Evolutionary conservation across 768 basidiomycete genomes (phyloP).

Genomic region (Psilocybe tampanensis): DNA sequence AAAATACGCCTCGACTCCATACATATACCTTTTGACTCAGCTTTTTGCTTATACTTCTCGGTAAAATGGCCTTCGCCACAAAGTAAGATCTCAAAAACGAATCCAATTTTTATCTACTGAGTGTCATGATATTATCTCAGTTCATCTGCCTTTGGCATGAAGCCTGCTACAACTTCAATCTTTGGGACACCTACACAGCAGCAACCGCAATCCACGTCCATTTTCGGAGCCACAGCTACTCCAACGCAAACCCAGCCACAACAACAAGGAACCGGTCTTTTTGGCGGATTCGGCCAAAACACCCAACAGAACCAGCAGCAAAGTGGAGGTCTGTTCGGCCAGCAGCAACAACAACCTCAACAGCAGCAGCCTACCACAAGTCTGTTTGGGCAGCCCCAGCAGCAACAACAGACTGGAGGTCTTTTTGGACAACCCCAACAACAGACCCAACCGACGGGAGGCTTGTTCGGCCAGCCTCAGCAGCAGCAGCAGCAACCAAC

Average conservation of each 20-base stretch:
- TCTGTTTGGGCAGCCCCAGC: background rate
- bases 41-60: no score
- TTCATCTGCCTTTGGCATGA: conserved; percentile 42
- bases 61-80: conserved; percentile 23
- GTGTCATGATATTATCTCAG: conserved; percentile 3
- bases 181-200: conserved; percentile 40
- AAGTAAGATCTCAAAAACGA: conserved; percentile 9
- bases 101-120: background rate
- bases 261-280: conserved; percentile 9
- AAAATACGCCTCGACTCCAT: background rate
- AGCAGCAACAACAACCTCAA: conserved; percentile 21
- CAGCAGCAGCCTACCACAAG: conserved; percentile 29
- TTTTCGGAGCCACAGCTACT: conserved; percentile 12
- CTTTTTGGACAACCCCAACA: conserved; percentile 18
- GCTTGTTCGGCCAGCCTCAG: conserved; percentile 21
- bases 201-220: conserved; percentile 17
- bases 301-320: conserved; percentile 33
- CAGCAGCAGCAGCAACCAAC: conserved; percentile 30
- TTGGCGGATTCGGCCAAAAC: conserved; percentile 25
- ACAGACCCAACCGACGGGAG: conserved; percentile 29
- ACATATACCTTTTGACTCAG: no score
- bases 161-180: conserved; percentile 34
- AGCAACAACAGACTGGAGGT: conserved; percentile 15
- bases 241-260: conserved; percentile 14
- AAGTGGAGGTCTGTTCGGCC: conserved; percentile 17